Evolutionary conservation across 768 basidiomycete species (phyloP), one percentile per base, ranked within the genome.

Genomic region (Roridomyces roridus): DNA sequence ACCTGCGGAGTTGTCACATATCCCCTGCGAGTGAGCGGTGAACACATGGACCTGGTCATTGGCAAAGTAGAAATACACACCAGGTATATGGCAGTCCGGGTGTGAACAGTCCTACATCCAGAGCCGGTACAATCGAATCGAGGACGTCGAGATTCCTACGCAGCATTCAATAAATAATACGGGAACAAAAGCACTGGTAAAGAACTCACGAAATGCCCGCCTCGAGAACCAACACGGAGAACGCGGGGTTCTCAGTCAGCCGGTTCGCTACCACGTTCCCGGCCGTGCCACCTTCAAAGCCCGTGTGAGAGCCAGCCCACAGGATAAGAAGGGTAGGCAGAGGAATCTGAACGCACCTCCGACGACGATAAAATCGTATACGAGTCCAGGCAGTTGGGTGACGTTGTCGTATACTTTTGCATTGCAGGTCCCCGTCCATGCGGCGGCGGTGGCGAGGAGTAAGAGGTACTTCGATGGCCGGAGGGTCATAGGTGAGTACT

Each of bases 1-100:
- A 36, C n/a, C 50, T 76, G 74, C 6, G 67, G 58, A 17, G 57
- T 67, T 2, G 72, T 70, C n/a, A 40, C 18, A 23, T 34, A 51
- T 41, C 47, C 51, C 56, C 56, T 57, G n/a, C n/a, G 29, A 12
- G 36, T 23, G 10, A 18, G n/a, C n/a, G n/a, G n/a, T n/a, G n/a
- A n/a, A n/a, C n/a, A n/a, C n/a, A n/a, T n/a, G 6, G n/a, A n/a
- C n/a, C n/a, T 44, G 18, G 29, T 21, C 20, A 29, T 8, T 17
- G 17, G 17, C 2, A 5, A 10, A 20, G 36, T n/a, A n/a, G n/a
- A 8, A 20, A 9, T n/a, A 12, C 2, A 24, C 42, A 57, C 56
- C 56, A 57, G 8, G 49, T 51, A 37, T 51, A 51, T 5, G 24
- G 29, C 5, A 34, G 29, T 3, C 29, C 40, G 14, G 56, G 56